Conservation (phyloP, 495 filamentous ascomycete species). For the Tuber brumale region DNA sequence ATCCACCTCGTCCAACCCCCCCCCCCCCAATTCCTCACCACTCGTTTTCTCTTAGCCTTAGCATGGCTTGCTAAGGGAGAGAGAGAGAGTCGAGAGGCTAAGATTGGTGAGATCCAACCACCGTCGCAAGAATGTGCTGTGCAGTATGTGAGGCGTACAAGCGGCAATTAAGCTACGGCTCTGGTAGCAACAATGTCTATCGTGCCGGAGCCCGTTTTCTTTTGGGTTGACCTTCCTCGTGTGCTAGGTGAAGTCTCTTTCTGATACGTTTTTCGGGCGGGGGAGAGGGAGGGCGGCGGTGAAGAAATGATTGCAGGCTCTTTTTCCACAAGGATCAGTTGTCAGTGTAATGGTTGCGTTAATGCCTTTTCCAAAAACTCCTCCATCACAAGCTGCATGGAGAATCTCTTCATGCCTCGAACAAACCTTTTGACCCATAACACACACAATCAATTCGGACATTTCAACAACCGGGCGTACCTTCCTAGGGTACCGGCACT, state of each 20-base stretch:
- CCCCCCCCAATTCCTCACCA: not conserved
- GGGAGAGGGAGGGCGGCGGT: not conserved
- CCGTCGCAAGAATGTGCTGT: not conserved
- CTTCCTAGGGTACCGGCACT: not conserved
- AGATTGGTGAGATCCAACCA: not conserved
- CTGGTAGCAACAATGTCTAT: not conserved
- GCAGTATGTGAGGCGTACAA: not conserved
- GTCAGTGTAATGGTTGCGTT: not conserved
- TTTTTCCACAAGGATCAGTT: not conserved
- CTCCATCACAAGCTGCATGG: not conserved
- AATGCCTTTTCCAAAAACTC: not conserved
- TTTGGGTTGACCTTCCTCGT: not conserved
- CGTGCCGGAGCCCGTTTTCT: not conserved
- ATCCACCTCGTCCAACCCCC: not conserved
- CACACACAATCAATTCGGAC: not conserved
- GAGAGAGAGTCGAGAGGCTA: not conserved
- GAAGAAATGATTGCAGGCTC: not conserved
- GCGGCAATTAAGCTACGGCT: not conserved
- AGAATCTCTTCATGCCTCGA: not conserved
- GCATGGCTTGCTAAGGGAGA: not conserved
- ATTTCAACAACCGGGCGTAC: not conserved
- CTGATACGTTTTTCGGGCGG: not conserved
- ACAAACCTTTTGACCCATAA: not conserved
- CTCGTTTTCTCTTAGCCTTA: not conserved
- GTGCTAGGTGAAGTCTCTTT: not conserved